These are phyloP conservation scores for Cenococcum geophilum DNA, from an alignment of 495 filamentous ascomycete genomes.

Conservation along the genomic window DNA sequence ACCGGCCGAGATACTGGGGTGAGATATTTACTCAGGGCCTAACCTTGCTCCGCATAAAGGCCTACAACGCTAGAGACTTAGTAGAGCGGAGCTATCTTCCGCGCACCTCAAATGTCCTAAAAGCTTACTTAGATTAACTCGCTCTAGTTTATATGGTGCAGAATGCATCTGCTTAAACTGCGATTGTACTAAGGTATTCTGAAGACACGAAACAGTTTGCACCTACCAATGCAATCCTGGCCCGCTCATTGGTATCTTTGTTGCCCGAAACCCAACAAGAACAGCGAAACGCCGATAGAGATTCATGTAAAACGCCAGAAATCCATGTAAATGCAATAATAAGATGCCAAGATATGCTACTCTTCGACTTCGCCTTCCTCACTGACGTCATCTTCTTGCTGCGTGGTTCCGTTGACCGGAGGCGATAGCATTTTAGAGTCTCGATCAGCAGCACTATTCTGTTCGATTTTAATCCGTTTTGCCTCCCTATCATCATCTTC, in stretches of 20 bases:
- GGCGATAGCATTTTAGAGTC: not conserved
- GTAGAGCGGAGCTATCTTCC: no score
- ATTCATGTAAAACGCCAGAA: not conserved
- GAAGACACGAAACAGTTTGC: no score
- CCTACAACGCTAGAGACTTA: no score
- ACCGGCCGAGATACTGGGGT: no score
- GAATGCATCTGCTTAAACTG: no score
- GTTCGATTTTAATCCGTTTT: not conserved
- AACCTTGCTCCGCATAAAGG: no score
- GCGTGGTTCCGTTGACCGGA: not conserved
- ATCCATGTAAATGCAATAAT: not conserved
- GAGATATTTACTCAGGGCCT: no score
- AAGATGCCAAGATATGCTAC: not conserved
- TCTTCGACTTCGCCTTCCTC: conserved; percentile 15
- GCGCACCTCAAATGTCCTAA: no score
- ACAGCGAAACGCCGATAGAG: not conserved
- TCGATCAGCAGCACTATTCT: conserved; percentile 3
- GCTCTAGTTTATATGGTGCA: no score
- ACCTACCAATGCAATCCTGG: not conserved
- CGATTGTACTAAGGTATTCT: no score
- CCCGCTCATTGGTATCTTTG: conserved; percentile 5
- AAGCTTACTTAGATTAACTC: no score
- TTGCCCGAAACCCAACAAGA: not conserved
- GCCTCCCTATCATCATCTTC: not conserved
- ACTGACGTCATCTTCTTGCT: conserved; percentile 7